Conservation (phyloP, 352 stramenopile species). For the Phytophthora niederhauseri region DNA sequence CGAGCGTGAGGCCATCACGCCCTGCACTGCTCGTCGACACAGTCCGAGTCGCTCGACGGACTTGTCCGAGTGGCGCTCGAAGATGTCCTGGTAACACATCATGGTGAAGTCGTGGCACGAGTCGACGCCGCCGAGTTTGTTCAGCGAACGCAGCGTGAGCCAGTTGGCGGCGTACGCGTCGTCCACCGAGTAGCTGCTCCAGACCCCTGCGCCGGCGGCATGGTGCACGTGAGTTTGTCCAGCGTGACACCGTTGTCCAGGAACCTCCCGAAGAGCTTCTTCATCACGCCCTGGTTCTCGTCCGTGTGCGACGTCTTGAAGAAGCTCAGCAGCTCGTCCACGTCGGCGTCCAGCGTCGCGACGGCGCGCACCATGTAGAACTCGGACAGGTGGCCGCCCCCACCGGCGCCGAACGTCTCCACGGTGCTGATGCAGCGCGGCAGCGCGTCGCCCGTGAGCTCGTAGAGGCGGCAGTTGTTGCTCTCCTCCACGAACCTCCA, state of each 20-base stretch:
- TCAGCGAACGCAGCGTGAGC: constrained; percentile 44
- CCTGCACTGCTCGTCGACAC: constrained; percentile 16
- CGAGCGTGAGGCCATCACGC: constrained; percentile 28
- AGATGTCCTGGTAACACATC: constrained; percentile 61
- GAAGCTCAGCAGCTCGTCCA: constrained; percentile 44
- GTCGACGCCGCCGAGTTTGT: constrained; percentile 34
- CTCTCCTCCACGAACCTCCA: constrained; percentile 59
- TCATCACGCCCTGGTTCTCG: constrained; percentile 42
- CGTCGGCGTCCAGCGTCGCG: constrained; percentile 50
- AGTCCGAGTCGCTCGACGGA: constrained; percentile 33
- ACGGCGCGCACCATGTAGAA: constrained; percentile 64
- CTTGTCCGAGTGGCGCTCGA: constrained; percentile 38
- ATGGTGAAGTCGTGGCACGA: constrained; percentile 58
- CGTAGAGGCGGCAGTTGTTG: constrained; percentile 53
- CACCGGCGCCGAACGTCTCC: constrained; percentile 35
- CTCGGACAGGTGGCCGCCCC: constrained; percentile 46
- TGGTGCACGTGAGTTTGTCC: constrained; percentile 53
- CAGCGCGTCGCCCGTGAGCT: constrained; percentile 51
- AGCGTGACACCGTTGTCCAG: constrained; percentile 44
- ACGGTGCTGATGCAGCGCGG: constrained; percentile 41
- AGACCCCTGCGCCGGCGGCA: constrained; percentile 30
- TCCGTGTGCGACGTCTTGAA: constrained; percentile 38
- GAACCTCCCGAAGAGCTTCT: constrained; percentile 51
- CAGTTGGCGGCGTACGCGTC: constrained; percentile 62
- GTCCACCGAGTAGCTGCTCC: constrained; percentile 45